Conservation (phyloP, 2,329 filamentous ascomycete species). For the Podosphaera fusca region DNA sequence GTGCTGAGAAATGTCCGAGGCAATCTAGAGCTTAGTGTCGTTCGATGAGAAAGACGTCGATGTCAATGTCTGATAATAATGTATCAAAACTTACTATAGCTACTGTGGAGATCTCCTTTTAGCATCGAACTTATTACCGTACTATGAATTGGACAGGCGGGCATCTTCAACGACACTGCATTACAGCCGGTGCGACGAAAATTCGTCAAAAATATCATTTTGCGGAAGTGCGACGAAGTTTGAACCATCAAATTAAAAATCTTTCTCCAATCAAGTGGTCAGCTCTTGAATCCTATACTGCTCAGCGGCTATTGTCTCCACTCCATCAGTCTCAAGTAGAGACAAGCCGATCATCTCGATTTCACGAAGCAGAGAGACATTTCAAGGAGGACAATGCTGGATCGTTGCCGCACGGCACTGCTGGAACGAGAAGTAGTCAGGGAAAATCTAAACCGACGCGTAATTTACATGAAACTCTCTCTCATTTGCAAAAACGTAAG, state of each 20-base stretch:
- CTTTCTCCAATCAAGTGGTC: slow-evolving; percentile 13
- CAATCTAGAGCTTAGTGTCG: no score
- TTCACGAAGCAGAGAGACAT: background rate
- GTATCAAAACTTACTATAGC: no score
- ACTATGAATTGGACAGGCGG: slow-evolving; percentile 29
- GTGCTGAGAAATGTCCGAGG: no score
- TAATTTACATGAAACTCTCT: background rate
- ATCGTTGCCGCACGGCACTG: background rate
- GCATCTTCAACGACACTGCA: slow-evolving; percentile 21
- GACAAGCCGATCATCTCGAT: background rate
- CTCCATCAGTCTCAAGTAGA: background rate
- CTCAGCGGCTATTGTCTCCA: background rate
- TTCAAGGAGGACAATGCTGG: background rate
- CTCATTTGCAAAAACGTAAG: no score
- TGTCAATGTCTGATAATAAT: no score
- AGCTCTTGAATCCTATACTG: background rate
- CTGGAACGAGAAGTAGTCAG: background rate
- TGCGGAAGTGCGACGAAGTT: slow-evolving; percentile 20
- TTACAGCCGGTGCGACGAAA: slow-evolving; percentile 15
- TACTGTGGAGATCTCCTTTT: no score
- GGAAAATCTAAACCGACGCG: background rate
- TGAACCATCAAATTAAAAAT: slow-evolving; percentile 12
- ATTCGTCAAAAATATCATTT: slow-evolving; percentile 25
- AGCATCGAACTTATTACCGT: background rate
- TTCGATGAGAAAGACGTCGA: no score